These are phyloP conservation scores for Candida ortonii DNA, from an alignment of 805 yeast species.

Conservation along the genomic window DNA sequence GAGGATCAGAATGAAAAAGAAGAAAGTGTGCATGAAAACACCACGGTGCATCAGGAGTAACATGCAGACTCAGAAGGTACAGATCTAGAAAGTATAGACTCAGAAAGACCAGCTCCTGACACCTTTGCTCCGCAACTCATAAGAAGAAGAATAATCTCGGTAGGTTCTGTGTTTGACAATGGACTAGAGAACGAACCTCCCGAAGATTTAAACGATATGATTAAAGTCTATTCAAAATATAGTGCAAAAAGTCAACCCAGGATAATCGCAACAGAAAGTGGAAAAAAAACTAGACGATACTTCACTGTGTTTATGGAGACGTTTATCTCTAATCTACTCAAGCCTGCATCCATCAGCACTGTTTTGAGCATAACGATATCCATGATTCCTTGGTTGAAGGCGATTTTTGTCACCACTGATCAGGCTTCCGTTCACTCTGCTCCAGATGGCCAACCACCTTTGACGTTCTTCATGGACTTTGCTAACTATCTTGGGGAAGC, in stretches of 20 bases:
- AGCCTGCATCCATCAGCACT: slow-evolving; percentile 75
- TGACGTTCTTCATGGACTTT: slow-evolving; percentile 82
- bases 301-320: slow-evolving; percentile 6
- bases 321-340: slow-evolving; percentile 44
- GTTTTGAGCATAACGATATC: slow-evolving; percentile 62
- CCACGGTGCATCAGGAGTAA: slow-evolving; percentile 2
- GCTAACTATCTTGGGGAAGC: slow-evolving; percentile 80
- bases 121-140: too few relatives aligned
- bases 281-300: too few relatives aligned
- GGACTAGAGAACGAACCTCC: too few relatives aligned
- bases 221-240: too few relatives aligned
- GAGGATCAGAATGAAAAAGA: neutral
- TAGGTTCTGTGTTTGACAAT: too few relatives aligned
- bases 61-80: slow-evolving; percentile 1
- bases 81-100: slow-evolving; percentile 4
- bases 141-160: too few relatives aligned
- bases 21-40: too few relatives aligned
- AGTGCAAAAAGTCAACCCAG: too few relatives aligned
- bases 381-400: slow-evolving; percentile 85
- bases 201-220: too few relatives aligned
- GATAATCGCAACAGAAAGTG: too few relatives aligned
- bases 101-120: too few relatives aligned
- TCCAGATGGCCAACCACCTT: slow-evolving; percentile 81
- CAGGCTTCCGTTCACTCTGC: slow-evolving; percentile 60
- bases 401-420: slow-evolving; percentile 55